Base-by-base conservation (phyloP, 1,284 basidiomycete genomes). In the Megacollybia platyphylla region DNA sequence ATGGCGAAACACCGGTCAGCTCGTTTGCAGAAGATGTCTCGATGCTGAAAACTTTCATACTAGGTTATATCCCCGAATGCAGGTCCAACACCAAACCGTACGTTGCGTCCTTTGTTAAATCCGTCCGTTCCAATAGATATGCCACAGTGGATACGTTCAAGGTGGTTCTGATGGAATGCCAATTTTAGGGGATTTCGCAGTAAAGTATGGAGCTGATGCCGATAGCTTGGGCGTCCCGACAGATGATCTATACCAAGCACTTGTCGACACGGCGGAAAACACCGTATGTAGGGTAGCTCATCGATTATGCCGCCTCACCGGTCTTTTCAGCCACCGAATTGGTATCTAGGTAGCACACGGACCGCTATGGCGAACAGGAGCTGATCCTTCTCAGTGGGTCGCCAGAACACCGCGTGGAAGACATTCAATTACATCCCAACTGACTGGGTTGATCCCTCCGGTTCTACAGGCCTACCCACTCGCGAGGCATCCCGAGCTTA, bases 401-500 rank as follows among this genome's bases (percentile, higher is more conserved):
- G 69, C 20, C 67, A 71, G 49, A 72, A 71, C 48, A 70, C 67
- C 0, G 70, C 66, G 8, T 71, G 69, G 70, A 71, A 62, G 45
- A 57, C 52, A 20, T 71, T 71, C 45, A 64, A 60, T 8, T 71
- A 65, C 44, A 68, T 72, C 29, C 70, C 69, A 7, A 70, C 68
- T 0, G 57, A 61, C 36, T 70, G 68, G 64, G 57, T 54, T 2
- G 67, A 71, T 46, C 68, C 68, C 2, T 65, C 62, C 15, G 68
- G 68, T 15, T 57, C 67, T 7, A 62, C 58, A 4, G 70, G 70
- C 2, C 52, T 72, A 7, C 57, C 65, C 5, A 71, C 70, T 1
- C 61, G 69, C 18, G 68, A 71, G 50, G 70, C 64, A 2, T 71
- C 68, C 2, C 55, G 69, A 11, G 62, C 68, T 10, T 59, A 62